Evolutionary conservation across 1,139 yeast species (phyloP), one percentile per base, ranked within the genome.

Genomic region (Wickerhamomyces sp.): DNA sequence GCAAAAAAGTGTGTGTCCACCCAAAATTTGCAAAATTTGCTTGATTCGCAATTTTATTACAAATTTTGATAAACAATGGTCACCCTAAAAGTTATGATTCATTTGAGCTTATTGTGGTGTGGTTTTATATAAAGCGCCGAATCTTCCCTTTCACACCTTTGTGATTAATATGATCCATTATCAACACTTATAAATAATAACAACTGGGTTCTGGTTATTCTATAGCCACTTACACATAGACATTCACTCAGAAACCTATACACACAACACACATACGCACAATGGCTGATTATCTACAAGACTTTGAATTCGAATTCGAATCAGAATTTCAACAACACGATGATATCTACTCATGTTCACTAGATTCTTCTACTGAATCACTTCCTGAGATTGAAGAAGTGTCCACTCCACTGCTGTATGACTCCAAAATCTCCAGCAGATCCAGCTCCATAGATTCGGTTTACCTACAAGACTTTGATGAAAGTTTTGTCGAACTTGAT

Each of bases 381-480:
- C 27, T 48, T 7, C 39, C 44, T 4, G 50, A 48, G 3, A n/a
- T 43, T 5, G 39, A 40, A 12, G 54, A 49, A 33, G 46, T 46
- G 6, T 38, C 40, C 18, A 49, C 54, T 14, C 56, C 55, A 8
- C 39, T 51, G 12, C 36, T 52, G 27, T 52, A 51, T 37, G 53
- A 52, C 25, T 49, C 55, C 12, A 40, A 37, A 35, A 41, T 44
- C 25, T 24, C 41, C n/a, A 29, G 47, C 20, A 41, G 54, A 38
- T 28, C 37, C 36, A 42, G 36, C 31, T 44, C 51, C 16, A 38
- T 46, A 9, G 30, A 20, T 7, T 15, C 33, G 7, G 30, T 17
- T 15, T 25, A 35, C 29, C 33, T 39, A 15, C 43, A 45, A 8
- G 41, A 44, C 10, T 35, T 45, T 22, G 54, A 51, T 16, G 54